Evolutionary conservation across 192 early-diverging fungal genomes (phyloP).

Genomic region (Podila minutissima): DNA sequence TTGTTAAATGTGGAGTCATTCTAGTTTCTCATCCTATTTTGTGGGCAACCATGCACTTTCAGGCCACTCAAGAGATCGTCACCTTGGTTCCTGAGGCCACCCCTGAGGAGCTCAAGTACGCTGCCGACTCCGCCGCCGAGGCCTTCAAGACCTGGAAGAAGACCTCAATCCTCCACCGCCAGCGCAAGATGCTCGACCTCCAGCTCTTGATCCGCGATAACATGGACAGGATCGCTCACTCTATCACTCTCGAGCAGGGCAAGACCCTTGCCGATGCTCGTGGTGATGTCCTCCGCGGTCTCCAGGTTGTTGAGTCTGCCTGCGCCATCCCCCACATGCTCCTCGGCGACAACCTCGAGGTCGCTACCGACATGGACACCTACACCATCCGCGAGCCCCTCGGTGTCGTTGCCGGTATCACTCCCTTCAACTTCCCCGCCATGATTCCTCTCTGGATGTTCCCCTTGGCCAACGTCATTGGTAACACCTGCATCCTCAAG

Average conservation of each 20-base stretch:
- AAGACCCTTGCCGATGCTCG: constrained; percentile 93
- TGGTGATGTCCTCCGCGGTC: constrained; percentile 91
- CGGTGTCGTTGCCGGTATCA: constrained; percentile 94
- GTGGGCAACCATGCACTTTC: background rate
- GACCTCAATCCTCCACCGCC: constrained; percentile 82
- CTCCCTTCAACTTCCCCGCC: constrained; percentile 98
- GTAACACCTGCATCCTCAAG: constrained; percentile 93
- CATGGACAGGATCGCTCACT: constrained; percentile 81
- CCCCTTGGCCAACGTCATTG: constrained; percentile 91
- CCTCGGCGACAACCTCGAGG: constrained; percentile 86
- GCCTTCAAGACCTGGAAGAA: constrained; percentile 92
- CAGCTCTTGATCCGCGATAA: constrained; percentile 84
- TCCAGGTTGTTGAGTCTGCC: constrained; percentile 91
- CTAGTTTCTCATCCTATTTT: background rate
- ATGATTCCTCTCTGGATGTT: constrained; percentile 98
- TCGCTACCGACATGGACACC: constrained; percentile 95
- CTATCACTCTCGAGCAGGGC: constrained; percentile 91
- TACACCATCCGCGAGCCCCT: constrained; percentile 92
- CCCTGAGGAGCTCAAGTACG: constrained; percentile 79
- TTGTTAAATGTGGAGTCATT: background rate
- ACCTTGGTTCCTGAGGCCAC: constrained; percentile 91
- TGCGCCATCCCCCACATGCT: constrained; percentile 81
- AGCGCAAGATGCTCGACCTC: constrained; percentile 92
- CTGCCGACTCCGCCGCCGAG: constrained; percentile 72
- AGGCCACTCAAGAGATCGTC: constrained; percentile 93